These are phyloP conservation scores for Neurospora sp. DNA, from an alignment of 495 filamentous ascomycete species.

Conservation along the genomic window DNA sequence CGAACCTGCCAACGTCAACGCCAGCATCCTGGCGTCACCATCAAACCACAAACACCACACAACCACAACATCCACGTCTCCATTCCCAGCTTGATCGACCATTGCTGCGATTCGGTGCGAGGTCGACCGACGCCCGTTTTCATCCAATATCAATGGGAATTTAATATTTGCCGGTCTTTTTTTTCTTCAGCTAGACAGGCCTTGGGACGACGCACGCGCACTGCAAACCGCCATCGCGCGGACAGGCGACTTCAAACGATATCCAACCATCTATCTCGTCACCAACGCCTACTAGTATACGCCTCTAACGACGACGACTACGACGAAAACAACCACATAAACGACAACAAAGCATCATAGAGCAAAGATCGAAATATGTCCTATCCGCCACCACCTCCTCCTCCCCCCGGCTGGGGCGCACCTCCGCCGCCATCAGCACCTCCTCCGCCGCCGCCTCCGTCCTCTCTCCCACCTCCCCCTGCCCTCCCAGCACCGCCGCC, in stretches of 20 bases:
- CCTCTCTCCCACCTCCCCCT: constrained; percentile 60
- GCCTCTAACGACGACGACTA: background rate
- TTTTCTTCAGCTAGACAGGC: background rate
- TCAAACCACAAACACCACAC: background rate
- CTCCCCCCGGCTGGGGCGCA: constrained; percentile 45
- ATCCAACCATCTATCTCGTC: background rate
- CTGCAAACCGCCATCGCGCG: constrained; percentile 9
- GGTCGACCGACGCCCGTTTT: background rate
- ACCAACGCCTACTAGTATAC: background rate
- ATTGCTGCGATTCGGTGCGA: constrained; percentile 11
- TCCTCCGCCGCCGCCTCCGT: constrained; percentile 67
- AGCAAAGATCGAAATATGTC: constrained; percentile 50
- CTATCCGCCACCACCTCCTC: constrained; percentile 53
- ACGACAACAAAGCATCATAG: background rate
- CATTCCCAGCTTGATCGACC: constrained; percentile 3
- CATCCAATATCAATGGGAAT: constrained; percentile 11
- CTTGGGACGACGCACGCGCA: constrained; percentile 6
- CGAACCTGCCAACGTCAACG: background rate
- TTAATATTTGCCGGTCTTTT: constrained; percentile 2
- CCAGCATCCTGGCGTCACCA: background rate
- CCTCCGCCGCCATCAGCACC: constrained; percentile 39
- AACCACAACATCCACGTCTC: background rate
- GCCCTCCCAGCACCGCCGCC: constrained; percentile 70
- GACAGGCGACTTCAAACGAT: constrained; percentile 3
- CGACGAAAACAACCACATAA: background rate